Evolutionary conservation across 2,329 filamentous ascomycete genomes (phyloP), one percentile per base, ranked within the genome.

Genomic region (Emmonsiellopsis sp.): DNA sequence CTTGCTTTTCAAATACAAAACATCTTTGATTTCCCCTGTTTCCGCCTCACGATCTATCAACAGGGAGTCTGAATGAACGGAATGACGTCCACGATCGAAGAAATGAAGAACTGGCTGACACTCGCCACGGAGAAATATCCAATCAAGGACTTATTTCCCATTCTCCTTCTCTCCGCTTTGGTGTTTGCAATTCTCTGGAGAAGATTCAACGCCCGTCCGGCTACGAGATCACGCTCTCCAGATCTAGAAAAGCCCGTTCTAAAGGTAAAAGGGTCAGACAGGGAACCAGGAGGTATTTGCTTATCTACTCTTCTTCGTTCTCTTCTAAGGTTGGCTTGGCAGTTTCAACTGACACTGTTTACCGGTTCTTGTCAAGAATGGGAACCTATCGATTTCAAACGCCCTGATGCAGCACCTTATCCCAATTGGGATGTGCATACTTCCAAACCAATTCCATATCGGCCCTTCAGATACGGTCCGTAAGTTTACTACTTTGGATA

Each of bases 381-480:
- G 83, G 68, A 61, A 4, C 78, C 81, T 0, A 76, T 74, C 10
- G 60, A 71, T 51, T 89, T 85, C 73, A 75, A 76, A 55, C 73
- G 82, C 2, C 84, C 85, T 1, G 65, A 71, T 0, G 81, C 84
- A 4, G 51, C 70, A 0, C 81, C 86, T 0, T 89, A 87, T 61
- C 80, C 81, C 0, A 68, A 81, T 65, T 91, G 87, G 85, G 82
- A 83, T 43, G 66, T 90, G 37, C 74, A 79, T 26, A 70, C 73
- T n/a, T 87, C 85, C 1, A 84, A 85, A 55, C 87, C 87, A 0
- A 78, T 89, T 0, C 85, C 86, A 0, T 92, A 92, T 69, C 80
- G 87, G 5, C 86, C 87, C 0, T 92, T 92, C 67, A 81, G 85
- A 61, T 81, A 89, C 65, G 87, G 87, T 0, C 86, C 86, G 66